These are phyloP conservation scores for Tolypocladium endophyticum DNA, from an alignment of 2,329 filamentous ascomycete species.

Conservation along the genomic window DNA sequence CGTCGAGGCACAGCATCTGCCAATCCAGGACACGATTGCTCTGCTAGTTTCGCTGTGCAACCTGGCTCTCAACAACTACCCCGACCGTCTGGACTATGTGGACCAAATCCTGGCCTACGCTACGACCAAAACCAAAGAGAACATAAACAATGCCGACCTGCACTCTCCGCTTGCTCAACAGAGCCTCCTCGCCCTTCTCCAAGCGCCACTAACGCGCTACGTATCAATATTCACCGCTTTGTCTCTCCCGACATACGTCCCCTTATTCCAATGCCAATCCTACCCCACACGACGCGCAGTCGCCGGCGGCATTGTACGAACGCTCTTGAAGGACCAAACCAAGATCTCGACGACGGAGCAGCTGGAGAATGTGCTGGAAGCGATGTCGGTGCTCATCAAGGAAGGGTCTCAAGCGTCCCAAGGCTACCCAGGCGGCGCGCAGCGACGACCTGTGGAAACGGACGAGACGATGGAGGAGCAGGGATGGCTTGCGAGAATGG, in stretches of 20 bases:
- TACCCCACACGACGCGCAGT: constrained; percentile 87
- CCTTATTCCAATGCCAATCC: constrained; percentile 80
- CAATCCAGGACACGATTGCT: constrained; percentile 90
- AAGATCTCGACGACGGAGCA: constrained; percentile 67
- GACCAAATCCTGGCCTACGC: constrained; percentile 90
- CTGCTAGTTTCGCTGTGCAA: constrained; percentile 90
- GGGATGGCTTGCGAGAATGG: constrained; percentile 86
- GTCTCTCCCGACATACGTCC: constrained; percentile 82
- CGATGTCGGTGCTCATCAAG: constrained; percentile 84
- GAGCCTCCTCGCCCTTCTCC: constrained; percentile 80
- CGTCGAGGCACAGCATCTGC: constrained; percentile 80
- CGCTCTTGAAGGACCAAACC: constrained; percentile 72
- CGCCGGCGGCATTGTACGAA: constrained; percentile 77
- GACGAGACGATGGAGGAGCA: constrained; percentile 98
- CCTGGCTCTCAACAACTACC: constrained; percentile 91
- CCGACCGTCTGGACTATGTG: constrained; percentile 83
- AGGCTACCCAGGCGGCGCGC: constrained; percentile 72
- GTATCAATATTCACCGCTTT: constrained; percentile 93
- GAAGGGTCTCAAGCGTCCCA: constrained; percentile 79
- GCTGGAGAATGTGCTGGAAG: constrained; percentile 78
- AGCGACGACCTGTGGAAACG: constrained; percentile 69
- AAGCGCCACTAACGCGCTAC: constrained; percentile 82
- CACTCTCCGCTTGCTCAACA: constrained; percentile 82
- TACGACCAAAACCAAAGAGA: constrained; percentile 74
- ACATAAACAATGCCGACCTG: constrained; percentile 89